phyloP scores from a whole-genome alignment of 148 eudicot genomes.

The Drosera capensis region DNA sequence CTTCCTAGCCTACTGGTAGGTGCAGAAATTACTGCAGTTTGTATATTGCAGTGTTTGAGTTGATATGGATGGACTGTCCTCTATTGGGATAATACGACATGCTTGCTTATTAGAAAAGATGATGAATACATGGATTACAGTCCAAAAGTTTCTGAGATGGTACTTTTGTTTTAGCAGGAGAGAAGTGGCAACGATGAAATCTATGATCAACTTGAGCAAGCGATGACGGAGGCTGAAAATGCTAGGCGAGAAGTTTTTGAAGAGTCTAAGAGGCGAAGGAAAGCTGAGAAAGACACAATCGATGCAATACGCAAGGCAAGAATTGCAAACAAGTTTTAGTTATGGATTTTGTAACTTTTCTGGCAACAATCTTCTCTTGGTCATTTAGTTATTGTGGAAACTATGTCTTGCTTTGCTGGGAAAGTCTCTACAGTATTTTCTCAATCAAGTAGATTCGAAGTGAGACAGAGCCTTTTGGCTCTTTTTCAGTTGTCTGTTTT shows the following conservation, averaged over 20 bases:
- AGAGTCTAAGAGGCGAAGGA: background rate
- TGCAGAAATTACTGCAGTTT: background rate
- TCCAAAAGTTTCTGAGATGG: background rate
- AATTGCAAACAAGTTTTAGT: too few relatives aligned
- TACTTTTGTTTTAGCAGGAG: background rate
- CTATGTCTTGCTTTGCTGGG: too few relatives aligned
- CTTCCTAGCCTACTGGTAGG: conserved; percentile 40
- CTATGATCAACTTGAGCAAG: conserved; percentile 1
- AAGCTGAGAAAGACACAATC: conserved; percentile 2
- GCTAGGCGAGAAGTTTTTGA: conserved; percentile 3
- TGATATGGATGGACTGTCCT: background rate
- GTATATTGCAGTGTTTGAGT: background rate
- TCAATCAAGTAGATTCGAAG: too few relatives aligned
- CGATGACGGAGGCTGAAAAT: background rate
- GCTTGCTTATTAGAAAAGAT: background rate
- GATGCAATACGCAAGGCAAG: conserved; percentile 3
- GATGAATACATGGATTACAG: background rate
- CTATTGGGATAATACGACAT: background rate
- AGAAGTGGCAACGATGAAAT: background rate
- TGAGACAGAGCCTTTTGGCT: too few relatives aligned
- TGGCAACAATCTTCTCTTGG: background rate
- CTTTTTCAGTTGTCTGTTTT: too few relatives aligned
- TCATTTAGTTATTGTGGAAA: too few relatives aligned
- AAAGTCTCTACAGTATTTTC: too few relatives aligned
- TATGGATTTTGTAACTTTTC: background rate